These are phyloP conservation scores for Lyophyllum decastes DNA, from an alignment of 768 basidiomycete species.

Conservation along the genomic window DNA sequence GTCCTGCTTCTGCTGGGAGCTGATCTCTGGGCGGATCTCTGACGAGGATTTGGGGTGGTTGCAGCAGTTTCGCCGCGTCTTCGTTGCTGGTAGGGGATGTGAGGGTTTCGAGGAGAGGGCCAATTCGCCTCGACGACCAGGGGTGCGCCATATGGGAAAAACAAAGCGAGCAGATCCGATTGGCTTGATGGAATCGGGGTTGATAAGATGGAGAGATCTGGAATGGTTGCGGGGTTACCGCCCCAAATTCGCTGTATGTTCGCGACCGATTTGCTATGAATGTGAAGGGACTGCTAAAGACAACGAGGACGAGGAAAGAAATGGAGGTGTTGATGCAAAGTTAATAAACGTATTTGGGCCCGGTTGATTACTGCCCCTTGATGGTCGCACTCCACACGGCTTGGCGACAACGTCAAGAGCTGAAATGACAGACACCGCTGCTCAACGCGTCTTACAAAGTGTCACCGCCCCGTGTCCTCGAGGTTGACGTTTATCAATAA, in stretches of 20 bases:
- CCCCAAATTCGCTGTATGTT: not conserved
- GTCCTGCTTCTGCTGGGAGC: constrained; percentile 22
- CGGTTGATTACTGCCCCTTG: constrained; percentile 1
- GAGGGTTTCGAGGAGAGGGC: constrained; percentile 14
- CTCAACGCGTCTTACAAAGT: not conserved
- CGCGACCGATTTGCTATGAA: not conserved
- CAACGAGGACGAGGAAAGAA: constrained; percentile 1
- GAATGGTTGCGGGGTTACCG: not conserved
- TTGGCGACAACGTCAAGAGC: constrained; percentile 14
- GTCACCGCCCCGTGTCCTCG: not conserved
- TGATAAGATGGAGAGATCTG: constrained; percentile 11
- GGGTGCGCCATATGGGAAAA: constrained; percentile 20
- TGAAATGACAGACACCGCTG: not conserved
- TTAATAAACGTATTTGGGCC: constrained; percentile 2
- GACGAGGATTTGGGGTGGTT: constrained; percentile 20
- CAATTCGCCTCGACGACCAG: constrained; percentile 11
- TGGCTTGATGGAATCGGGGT: constrained; percentile 8
- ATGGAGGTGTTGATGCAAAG: not conserved
- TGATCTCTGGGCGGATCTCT: constrained; percentile 32
- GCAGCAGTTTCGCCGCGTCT: constrained; percentile 8
- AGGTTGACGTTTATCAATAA: not conserved
- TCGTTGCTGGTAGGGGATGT: not conserved
- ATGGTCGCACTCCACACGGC: constrained; percentile 11
- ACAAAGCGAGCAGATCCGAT: constrained; percentile 2
- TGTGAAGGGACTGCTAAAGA: not conserved